Evolutionary conservation across 768 basidiomycete species (phyloP).

Genomic region (Hygrophorus russula): DNA sequence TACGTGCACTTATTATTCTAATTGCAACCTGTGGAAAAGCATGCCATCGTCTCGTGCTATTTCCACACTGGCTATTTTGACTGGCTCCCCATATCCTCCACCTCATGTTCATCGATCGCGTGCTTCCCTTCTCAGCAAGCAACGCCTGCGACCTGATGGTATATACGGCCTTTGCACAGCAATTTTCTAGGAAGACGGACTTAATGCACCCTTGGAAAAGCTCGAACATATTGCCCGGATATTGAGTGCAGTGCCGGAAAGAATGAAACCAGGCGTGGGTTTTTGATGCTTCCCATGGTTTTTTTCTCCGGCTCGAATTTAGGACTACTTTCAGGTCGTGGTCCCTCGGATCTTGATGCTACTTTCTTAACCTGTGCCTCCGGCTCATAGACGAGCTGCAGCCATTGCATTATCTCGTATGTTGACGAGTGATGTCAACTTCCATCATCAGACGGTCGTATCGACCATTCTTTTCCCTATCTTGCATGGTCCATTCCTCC

Average conservation of each 20-base stretch:
- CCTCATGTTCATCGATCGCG: constrained; percentile 48
- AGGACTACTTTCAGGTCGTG: constrained; percentile 55
- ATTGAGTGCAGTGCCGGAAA: constrained; percentile 50
- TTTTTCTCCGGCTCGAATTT: background rate
- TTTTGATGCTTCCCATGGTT: background rate
- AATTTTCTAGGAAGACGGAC: constrained; percentile 56
- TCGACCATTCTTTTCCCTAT: constrained; percentile 29
- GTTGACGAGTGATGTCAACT: constrained; percentile 28
- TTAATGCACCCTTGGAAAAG: constrained; percentile 52
- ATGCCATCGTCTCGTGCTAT: constrained; percentile 58
- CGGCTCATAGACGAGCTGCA: constrained; percentile 45
- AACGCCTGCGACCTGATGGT: constrained; percentile 61
- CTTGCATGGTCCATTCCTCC: constrained; percentile 44
- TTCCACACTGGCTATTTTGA: constrained; percentile 49
- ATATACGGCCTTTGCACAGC: constrained; percentile 58
- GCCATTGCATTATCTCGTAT: constrained; percentile 63
- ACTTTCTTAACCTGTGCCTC: constrained; percentile 29
- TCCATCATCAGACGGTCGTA: constrained; percentile 17
- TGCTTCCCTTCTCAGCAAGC: constrained; percentile 53
- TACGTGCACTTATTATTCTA: constrained; percentile 27
- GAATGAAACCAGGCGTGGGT: constrained; percentile 43
- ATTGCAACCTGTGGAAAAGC: constrained; percentile 22
- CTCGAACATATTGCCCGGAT: constrained; percentile 62
- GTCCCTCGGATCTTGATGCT: constrained; percentile 45
- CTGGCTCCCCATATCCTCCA: constrained; percentile 29